phyloP scores from a whole-genome alignment of 2,329 filamentous ascomycete species.

The Aphanoascus verrucosus region DNA sequence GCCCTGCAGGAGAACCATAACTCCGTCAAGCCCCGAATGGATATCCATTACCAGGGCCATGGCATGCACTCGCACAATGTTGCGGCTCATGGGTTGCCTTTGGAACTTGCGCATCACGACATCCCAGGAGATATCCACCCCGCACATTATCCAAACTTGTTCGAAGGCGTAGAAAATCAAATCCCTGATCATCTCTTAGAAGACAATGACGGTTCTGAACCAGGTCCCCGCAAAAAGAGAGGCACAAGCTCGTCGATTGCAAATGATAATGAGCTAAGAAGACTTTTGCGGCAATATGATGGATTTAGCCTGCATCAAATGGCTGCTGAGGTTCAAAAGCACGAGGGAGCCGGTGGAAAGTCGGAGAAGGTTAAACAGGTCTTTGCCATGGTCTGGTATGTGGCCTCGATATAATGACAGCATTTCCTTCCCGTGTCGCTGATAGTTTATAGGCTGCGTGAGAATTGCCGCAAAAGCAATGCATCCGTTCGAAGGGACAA shows the following conservation, averaged over 20 bases:
- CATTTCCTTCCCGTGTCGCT: neutral
- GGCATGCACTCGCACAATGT: slow-evolving; percentile 27
- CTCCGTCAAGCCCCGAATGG: slow-evolving; percentile 26
- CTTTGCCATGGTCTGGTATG: slow-evolving; percentile 44
- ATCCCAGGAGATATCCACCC: slow-evolving; percentile 24
- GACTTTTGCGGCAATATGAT: slow-evolving; percentile 39
- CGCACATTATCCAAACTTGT: slow-evolving; percentile 31
- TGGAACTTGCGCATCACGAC: slow-evolving; percentile 28
- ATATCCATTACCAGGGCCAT: slow-evolving; percentile 29
- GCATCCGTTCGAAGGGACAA: slow-evolving; percentile 77
- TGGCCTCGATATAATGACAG: slow-evolving; percentile 5
- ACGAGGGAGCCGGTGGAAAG: slow-evolving; percentile 41
- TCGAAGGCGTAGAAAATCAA: slow-evolving; percentile 35
- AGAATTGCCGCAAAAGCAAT: slow-evolving; percentile 38
- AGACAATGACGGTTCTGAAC: slow-evolving; percentile 36
- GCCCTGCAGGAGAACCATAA: slow-evolving; percentile 31
- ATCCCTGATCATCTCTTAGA: slow-evolving; percentile 32
- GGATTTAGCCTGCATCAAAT: slow-evolving; percentile 38
- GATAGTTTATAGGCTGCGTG: slow-evolving; percentile 32
- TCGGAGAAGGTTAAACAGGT: slow-evolving; percentile 44
- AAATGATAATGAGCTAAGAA: slow-evolving; percentile 41
- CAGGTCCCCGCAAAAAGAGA: slow-evolving; percentile 36
- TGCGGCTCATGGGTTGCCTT: slow-evolving; percentile 28
- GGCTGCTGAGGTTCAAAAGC: slow-evolving; percentile 39
- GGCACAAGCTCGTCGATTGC: slow-evolving; percentile 38